A percentile compares a stretch with the other conserved stretches of the same genome.
These are phyloP conservation scores for Gossypium stocksii DNA, from an alignment of 345 rosid species.

Conservation along the genomic window DNA sequence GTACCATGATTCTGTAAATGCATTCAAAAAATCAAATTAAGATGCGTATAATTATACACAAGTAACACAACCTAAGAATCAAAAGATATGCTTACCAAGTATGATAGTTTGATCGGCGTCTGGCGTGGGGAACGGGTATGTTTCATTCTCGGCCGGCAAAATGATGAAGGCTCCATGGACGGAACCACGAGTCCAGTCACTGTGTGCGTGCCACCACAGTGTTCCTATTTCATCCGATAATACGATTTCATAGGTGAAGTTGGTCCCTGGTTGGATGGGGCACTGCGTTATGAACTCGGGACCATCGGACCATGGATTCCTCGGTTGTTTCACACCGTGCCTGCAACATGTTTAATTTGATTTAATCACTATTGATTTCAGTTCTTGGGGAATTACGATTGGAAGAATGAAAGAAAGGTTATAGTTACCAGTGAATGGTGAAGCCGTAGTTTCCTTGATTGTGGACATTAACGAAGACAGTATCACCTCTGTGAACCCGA, in stretches of 20 bases:
- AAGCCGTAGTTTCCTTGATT: conserved; percentile 42
- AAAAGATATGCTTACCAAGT: conserved; percentile 17
- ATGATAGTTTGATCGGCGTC: conserved; percentile 33
- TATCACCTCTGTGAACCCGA: conserved; percentile 38
- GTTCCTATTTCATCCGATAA: conserved; percentile 32
- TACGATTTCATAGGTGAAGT: conserved; percentile 25
- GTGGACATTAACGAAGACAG: conserved; percentile 37
- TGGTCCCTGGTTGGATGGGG: conserved; percentile 32
- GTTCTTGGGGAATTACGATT: not conserved
- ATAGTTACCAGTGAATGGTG: not conserved
- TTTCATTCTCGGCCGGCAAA: conserved; percentile 17
- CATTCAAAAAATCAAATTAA: not conserved
- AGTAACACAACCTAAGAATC: not conserved
- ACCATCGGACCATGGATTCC: not conserved
- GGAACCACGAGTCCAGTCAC: conserved; percentile 42
- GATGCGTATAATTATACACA: not conserved
- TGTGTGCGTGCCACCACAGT: conserved; percentile 57
- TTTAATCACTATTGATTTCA: not conserved
- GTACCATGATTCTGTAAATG: conserved; percentile 20
- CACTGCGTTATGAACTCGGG: not conserved
- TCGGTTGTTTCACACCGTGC: conserved; percentile 46
- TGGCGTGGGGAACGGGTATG: conserved; percentile 27
- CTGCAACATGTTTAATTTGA: conserved; percentile 29
- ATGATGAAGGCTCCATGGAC: conserved; percentile 39
- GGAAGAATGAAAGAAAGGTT: not conserved